A percentile compares a stretch with the other conserved stretches of the same genome.
phyloP scores from a whole-genome alignment of 306 rosid species.

The cucumber (Cucumis sativus) region Cucumber_9930_V3 NC_026661.2:4667501-4668000 shows the following conservation, averaged over 20 bases:
- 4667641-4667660: constrained; percentile 21
- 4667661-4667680: constrained; percentile 27
- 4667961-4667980: too few species aligned
- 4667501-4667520: background rate
- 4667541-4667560: background rate
- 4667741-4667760: constrained; percentile 42
- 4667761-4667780: constrained; percentile 38
- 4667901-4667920: too few species aligned
- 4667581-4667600: constrained; percentile 28
- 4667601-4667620: constrained; percentile 59
- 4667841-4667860: too few species aligned
- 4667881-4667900: too few species aligned
- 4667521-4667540: background rate
- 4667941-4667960: too few species aligned
- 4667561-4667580: constrained; percentile 3
- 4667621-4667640: constrained; percentile 75
- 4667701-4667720: constrained; percentile 63
- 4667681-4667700: constrained; percentile 42
- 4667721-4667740: constrained; percentile 68
- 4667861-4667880: too few species aligned
- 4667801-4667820: constrained; percentile 47
- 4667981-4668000: too few species aligned
- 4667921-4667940: too few species aligned
- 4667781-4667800: constrained; percentile 55
- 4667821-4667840: too few species aligned